Evolutionary conservation across 2,329 filamentous ascomycete genomes (phyloP).

Genomic region (Curvularia hawaiiensis): DNA sequence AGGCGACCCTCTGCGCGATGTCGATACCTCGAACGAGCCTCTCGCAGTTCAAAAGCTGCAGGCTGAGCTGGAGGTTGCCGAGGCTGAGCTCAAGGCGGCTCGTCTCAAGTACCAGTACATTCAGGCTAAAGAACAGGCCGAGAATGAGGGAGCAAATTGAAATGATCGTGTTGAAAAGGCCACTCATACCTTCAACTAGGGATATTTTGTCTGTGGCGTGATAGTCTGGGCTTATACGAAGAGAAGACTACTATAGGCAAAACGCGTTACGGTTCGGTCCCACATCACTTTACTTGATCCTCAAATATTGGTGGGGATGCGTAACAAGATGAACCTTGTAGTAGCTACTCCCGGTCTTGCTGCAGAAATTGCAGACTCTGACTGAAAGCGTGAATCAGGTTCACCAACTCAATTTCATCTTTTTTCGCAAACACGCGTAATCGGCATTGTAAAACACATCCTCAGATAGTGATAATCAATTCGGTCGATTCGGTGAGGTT

Average conservation of each 20-base stretch:
- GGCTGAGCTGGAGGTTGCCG: conserved; percentile 38
- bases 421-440: background rate
- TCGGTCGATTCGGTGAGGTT: background rate
- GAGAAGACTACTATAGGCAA: background rate
- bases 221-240: background rate
- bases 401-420: background rate
- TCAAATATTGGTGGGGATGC: background rate
- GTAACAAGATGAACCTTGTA: background rate
- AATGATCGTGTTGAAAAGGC: background rate
- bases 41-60: conserved; percentile 34
- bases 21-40: conserved; percentile 22
- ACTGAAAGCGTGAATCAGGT: background rate
- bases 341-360: background rate
- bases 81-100: conserved; percentile 39
- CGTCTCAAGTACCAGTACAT: conserved; percentile 30
- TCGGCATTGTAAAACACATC: background rate
- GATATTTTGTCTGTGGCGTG: background rate
- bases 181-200: conserved; percentile 6
- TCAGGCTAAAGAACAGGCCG: conserved; percentile 26
- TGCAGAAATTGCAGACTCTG: background rate
- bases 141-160: conserved; percentile 8
- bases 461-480: background rate
- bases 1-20: conserved; percentile 6
- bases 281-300: background rate
- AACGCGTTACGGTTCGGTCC: background rate